phyloP scores from a whole-genome alignment of 257 asterid species.

The Ilex asprella region DNA sequence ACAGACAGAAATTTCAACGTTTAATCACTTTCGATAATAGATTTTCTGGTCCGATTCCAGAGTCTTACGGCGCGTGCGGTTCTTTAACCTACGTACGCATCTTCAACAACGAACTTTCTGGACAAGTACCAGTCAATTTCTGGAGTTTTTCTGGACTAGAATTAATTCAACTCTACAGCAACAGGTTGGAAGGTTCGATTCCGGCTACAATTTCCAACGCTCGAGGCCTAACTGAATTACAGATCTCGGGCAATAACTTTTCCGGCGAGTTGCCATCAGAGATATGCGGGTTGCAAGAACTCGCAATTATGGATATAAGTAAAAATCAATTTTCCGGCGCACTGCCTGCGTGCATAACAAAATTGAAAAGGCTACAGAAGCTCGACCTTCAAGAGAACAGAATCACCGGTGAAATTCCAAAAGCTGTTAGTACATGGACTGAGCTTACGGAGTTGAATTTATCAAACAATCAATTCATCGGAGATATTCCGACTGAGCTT shows the following conservation, averaged over 20 bases:
- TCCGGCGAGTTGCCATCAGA: constrained; percentile 47
- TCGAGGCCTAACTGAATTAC: constrained; percentile 25
- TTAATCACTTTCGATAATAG: constrained; percentile 45
- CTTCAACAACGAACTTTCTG: constrained; percentile 42
- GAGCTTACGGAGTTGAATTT: constrained; percentile 58
- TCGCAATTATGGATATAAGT: constrained; percentile 47
- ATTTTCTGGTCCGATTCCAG: constrained; percentile 60
- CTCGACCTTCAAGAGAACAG: constrained; percentile 52
- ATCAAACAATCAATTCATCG: constrained; percentile 56
- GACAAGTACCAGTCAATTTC: constrained; percentile 46
- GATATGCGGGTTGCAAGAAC: constrained; percentile 35
- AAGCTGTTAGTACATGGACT: constrained; percentile 28
- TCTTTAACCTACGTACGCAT: constrained; percentile 45
- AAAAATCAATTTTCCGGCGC: constrained; percentile 51
- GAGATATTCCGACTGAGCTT: constrained; percentile 53
- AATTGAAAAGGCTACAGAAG: constrained; percentile 40
- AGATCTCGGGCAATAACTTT: constrained; percentile 52
- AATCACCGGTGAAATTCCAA: constrained; percentile 58
- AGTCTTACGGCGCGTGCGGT: constrained; percentile 55
- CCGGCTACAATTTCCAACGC: constrained; percentile 49
- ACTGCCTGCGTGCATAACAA: constrained; percentile 51
- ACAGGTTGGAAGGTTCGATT: constrained; percentile 55
- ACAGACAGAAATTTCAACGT: constrained; percentile 29
- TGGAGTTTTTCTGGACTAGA: constrained; percentile 51
- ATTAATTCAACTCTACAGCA: constrained; percentile 43